phyloP scores from a whole-genome alignment of 345 rosid genomes.

The Eutrema heterophyllum region DNA sequence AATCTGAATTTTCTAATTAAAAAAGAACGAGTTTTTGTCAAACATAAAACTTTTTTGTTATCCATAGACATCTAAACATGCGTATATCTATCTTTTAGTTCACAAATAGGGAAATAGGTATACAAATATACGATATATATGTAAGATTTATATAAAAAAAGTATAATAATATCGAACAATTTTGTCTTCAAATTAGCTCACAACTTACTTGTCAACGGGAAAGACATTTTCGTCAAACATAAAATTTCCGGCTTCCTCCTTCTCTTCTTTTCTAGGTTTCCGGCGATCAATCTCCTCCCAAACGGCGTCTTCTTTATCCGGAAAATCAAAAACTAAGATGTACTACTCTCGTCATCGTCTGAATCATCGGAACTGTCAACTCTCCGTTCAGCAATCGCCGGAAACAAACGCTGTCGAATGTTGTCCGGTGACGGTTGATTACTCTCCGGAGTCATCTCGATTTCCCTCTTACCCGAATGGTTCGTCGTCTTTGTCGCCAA shows the following conservation, averaged over 20 bases:
- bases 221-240: neutral
- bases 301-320: neutral
- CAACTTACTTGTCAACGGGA: neutral
- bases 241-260: neutral
- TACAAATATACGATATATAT: neutral
- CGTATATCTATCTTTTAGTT: slow-evolving; percentile 3
- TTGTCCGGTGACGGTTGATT: slow-evolving; percentile 39
- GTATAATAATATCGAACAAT: neutral
- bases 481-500: neutral
- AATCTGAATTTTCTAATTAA: neutral
- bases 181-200: neutral
- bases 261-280: neutral
- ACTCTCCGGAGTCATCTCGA: slow-evolving; percentile 29
- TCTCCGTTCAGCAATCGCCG: slow-evolving; percentile 57
- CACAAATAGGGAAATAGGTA: neutral
- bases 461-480: slow-evolving; percentile 32
- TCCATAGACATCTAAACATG: slow-evolving; percentile 1
- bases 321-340: neutral
- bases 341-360: slow-evolving; percentile 22
- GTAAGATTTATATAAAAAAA: neutral
- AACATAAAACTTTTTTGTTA: neutral
- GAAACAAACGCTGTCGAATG: slow-evolving; percentile 47
- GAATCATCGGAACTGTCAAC: slow-evolving; percentile 50
- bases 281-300: neutral
- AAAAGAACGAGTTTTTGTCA: neutral